Evolutionary conservation across 2,329 filamentous ascomycete genomes (phyloP), one percentile per base, ranked within the genome.

Genomic region (Xylaria sp.): DNA sequence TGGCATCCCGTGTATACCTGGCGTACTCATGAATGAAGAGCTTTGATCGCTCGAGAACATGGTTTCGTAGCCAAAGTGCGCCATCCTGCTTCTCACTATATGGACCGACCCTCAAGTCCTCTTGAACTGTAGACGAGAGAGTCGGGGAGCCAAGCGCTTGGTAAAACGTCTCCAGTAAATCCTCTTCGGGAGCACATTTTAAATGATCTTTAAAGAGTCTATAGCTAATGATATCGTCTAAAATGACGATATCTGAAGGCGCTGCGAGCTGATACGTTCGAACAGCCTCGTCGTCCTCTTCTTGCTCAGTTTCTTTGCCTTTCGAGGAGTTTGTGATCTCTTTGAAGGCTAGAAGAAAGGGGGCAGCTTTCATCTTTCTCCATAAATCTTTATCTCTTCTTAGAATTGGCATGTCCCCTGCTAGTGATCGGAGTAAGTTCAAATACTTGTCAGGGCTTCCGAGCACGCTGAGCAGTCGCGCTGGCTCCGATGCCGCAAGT

Each of bases 151-250:
- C 95, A 3, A 99, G 87, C 7, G 88, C 84, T 35, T 87, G 77
- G 75, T 99, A 99, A 65, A 99, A 94, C 1, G 85, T 83, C 73
- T 99, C 95, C 1, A 99, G 80, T 0, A 79, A 74, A 65, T 98
- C 95, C 72, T 99, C 95, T 74, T 97, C 91, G 0, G 95, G 96
- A 0, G 93, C 93, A 63, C 90, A 93, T 27, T 96, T 83, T 29
- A 99, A 82, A 64, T 87, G 86, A 54, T 92, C 87, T 72, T 93
- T 94, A 81, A 99, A 99, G 1, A 95, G 81, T 33, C 90, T 89
- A 74, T 94, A 97, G 71, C 90, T 93, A 70, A 92, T 90, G 69
- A 95, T 93, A 70, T 98, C 94, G 72, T 97, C 92, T 10, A 93
- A 80, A 57, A 96, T 85, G 41, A 95, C 88, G 68, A 95, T 90